Evolutionary conservation across 345 rosid genomes (phyloP).

Genomic region (Boechera divaricarpa): DNA sequence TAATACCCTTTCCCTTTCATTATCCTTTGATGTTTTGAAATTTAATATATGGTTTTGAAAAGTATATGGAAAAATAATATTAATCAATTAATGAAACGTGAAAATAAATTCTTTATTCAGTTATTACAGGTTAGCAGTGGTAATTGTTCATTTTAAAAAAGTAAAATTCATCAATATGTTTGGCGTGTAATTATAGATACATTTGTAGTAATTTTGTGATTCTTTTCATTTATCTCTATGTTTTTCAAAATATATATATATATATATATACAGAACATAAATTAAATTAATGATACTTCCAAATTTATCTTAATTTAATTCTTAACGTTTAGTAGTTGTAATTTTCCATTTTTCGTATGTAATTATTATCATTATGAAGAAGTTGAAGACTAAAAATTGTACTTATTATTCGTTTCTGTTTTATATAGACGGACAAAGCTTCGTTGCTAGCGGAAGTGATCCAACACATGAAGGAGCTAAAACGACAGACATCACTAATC

Average conservation of each 20-base stretch:
- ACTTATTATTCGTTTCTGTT: neutral
- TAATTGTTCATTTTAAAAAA: neutral
- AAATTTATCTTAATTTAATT: neutral
- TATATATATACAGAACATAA: neutral
- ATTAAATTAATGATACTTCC: neutral
- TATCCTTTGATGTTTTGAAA: neutral
- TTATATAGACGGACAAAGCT: slow-evolving; percentile 73
- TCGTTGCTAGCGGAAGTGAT: slow-evolving; percentile 87
- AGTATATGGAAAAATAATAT: too few species aligned
- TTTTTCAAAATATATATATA: neutral
- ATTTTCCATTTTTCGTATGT: slow-evolving; percentile 1
- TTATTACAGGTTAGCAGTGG: neutral
- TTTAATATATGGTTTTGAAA: neutral
- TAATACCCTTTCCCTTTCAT: neutral
- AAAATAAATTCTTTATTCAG: neutral
- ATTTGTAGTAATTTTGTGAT: neutral
- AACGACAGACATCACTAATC: slow-evolving; percentile 57
- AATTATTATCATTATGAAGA: neutral
- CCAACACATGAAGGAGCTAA: slow-evolving; percentile 63
- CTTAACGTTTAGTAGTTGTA: neutral
- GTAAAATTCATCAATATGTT: neutral
- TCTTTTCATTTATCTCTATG: neutral
- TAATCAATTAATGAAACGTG: neutral
- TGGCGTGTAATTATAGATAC: neutral
- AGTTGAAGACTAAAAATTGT: neutral